Conservation (phyloP, 805 yeast species). For the Saccharomyces eubayanus region DNA sequence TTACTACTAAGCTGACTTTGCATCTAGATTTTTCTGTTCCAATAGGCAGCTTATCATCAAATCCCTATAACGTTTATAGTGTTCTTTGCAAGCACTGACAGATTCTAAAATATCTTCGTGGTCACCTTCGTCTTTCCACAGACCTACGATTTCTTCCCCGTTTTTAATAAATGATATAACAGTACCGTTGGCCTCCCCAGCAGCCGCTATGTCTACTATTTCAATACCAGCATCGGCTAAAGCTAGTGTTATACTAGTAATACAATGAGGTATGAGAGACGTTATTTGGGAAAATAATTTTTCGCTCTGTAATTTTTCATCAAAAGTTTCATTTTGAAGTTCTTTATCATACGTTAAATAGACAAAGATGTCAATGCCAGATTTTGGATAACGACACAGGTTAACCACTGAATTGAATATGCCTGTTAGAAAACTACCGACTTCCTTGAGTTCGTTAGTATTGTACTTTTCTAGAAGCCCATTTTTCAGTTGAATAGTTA, state of each 20-base stretch:
- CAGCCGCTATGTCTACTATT: slow-evolving; percentile 63
- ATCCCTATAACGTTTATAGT: slow-evolving; percentile 16
- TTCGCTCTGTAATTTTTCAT: slow-evolving; percentile 20
- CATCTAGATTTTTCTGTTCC: slow-evolving; percentile 2
- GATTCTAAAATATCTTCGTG: slow-evolving; percentile 17
- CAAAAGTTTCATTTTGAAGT: slow-evolving; percentile 25
- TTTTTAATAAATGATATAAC: slow-evolving; percentile 48
- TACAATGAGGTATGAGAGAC: slow-evolving; percentile 34
- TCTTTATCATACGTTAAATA: slow-evolving; percentile 41
- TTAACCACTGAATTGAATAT: slow-evolving; percentile 34
- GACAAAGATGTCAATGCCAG: slow-evolving; percentile 73
- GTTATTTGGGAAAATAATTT: slow-evolving; percentile 24
- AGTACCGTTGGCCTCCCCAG: slow-evolving; percentile 41
- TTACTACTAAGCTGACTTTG: neutral
- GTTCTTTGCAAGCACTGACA: slow-evolving; percentile 38
- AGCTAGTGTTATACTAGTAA: slow-evolving; percentile 50
- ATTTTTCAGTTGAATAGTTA: slow-evolving; percentile 44
- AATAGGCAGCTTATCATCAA: slow-evolving; percentile 15
- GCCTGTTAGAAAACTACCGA: slow-evolving; percentile 34
- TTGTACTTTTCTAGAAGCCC: slow-evolving; percentile 24
- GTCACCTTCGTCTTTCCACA: slow-evolving; percentile 41
- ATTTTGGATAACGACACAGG: slow-evolving; percentile 76
- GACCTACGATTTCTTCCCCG: slow-evolving; percentile 51
- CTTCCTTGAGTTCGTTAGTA: slow-evolving; percentile 32
- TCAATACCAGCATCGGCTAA: slow-evolving; percentile 81